Evolutionary conservation across 345 rosid genomes (phyloP).

Genomic region (Melaleuca quinquenervia): DNA sequence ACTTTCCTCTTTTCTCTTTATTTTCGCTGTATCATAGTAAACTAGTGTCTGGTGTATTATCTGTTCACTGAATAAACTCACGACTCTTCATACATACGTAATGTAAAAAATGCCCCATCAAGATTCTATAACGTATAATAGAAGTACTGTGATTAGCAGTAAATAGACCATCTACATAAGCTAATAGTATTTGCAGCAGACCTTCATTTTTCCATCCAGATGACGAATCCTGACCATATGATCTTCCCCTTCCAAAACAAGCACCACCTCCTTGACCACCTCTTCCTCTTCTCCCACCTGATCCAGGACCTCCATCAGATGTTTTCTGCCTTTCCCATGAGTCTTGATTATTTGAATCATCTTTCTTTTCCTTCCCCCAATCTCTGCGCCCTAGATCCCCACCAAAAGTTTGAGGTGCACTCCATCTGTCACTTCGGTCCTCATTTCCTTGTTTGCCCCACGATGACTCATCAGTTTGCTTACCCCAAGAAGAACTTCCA

Average conservation of each 20-base stretch:
- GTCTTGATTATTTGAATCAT: not conserved
- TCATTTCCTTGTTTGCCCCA: slow-evolving; percentile 6
- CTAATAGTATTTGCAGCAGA: not conserved
- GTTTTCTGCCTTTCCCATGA: not conserved
- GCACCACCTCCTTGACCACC: slow-evolving; percentile 17
- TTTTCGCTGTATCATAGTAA: not conserved
- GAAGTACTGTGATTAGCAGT: not conserved
- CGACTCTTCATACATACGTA: not conserved
- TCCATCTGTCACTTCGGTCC: not conserved
- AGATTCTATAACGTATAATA: not conserved
- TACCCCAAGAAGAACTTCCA: slow-evolving; percentile 7
- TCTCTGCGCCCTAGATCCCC: slow-evolving; percentile 4
- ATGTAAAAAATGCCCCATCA: not conserved
- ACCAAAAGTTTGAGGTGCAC: not conserved
- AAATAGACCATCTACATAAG: not conserved
- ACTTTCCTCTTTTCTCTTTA: not conserved
- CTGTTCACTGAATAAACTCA: not conserved
- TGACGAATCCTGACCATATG: slow-evolving; percentile 12
- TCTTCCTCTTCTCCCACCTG: slow-evolving; percentile 25
- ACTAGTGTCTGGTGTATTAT: not conserved
- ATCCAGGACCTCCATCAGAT: slow-evolving; percentile 22
- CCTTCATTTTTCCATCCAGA: slow-evolving; percentile 20
- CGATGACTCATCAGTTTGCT: slow-evolving; percentile 2
- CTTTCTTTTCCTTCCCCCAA: slow-evolving; percentile 5
- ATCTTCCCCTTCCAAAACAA: slow-evolving; percentile 20